Evolutionary conservation across 2,329 filamentous ascomycete genomes (phyloP).

Genomic region (Beauveria asiatica): DNA sequence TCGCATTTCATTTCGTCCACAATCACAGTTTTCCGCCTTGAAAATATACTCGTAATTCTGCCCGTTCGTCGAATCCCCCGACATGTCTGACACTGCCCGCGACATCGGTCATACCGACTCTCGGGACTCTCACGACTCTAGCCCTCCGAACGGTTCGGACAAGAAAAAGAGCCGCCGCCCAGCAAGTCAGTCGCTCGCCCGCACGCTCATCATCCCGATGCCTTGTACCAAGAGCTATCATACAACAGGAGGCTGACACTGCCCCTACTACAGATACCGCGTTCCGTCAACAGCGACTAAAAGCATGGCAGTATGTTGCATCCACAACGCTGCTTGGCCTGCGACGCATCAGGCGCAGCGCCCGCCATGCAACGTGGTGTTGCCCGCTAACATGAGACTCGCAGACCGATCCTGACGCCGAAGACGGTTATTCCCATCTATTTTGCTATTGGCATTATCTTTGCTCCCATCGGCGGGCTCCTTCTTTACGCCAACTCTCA

Average conservation of each 20-base stretch:
- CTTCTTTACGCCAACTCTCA: slow-evolving; percentile 77
- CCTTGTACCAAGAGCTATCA: background rate
- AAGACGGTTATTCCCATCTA: slow-evolving; percentile 90
- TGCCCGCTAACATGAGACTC: slow-evolving; percentile 23
- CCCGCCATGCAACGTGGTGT: slow-evolving; percentile 17
- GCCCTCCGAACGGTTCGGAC: slow-evolving; percentile 44
- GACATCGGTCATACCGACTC: slow-evolving; percentile 42
- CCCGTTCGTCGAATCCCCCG: background rate
- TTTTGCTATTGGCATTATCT: slow-evolving; percentile 83
- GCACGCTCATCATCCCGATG: background rate
- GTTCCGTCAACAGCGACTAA: slow-evolving; percentile 91
- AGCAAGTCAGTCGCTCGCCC: slow-evolving; percentile 54
- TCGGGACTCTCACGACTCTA: slow-evolving; percentile 45
- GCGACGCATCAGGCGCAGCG: slow-evolving; percentile 12
- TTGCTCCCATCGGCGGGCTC: slow-evolving; percentile 83
- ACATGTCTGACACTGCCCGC: slow-evolving; percentile 41
- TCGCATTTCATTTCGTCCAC: too few relatives aligned
- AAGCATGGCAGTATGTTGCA: slow-evolving; percentile 87
- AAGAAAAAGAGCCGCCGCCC: slow-evolving; percentile 89
- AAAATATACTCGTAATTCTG: background rate
- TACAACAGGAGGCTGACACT: background rate
- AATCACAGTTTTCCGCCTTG: background rate
- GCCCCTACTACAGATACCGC: slow-evolving; percentile 62
- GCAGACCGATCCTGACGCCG: slow-evolving; percentile 84
- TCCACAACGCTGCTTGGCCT: background rate